Base-by-base conservation (phyloP, 2,329 filamentous ascomycete genomes). In the Fusarium sacchari region DNA sequence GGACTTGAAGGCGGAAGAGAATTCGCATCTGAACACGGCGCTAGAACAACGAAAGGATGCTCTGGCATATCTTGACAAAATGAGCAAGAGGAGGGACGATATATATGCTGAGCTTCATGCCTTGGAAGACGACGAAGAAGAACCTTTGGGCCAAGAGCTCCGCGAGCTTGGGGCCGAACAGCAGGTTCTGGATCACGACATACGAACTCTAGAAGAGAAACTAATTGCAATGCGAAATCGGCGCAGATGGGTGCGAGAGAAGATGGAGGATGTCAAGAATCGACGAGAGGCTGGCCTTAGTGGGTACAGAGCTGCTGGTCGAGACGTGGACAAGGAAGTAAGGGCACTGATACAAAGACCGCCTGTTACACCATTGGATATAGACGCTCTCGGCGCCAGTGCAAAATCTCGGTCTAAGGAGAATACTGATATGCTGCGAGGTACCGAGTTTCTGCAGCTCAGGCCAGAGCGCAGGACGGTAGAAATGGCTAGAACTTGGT, bases 401-500 rank as follows among this genome's bases (percentile, higher is more conserved):
- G 56, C 70, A 6, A 72, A 72, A 22, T 47, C 60, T 7, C 71
- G 67, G 7, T 65, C 64, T 6, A 71, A 60, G 12, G 72, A 74
- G 30, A 69, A 74, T 9, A 34, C 64, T 4, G 72, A 72, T 6
- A 82, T 83, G 3, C 77, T 82, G 0, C 83, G 81, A 3, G 87
- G 87, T 1, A 66, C 81, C 7, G 88, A 89, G 40, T 93, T 93
- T 60, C 79, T 91, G 40, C 84, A 85, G 5, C 83, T 94, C 13
- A 88, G 90, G 2, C 87, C 90, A 0, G 89, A 92, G 74, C 86
- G 92, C 24, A 86, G 93, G 52, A 95, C 92, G 0, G 79, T 91
- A 4, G 89, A 89, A 20, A 91, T 95, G 90, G 93, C 92, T 0
- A 89, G 86, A 67, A 87, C 91, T 20, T 93, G 92, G 86, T 95